Base-by-base conservation (phyloP, 352 stramenopile genomes). In the Phytophthora hibernalis region DNA sequence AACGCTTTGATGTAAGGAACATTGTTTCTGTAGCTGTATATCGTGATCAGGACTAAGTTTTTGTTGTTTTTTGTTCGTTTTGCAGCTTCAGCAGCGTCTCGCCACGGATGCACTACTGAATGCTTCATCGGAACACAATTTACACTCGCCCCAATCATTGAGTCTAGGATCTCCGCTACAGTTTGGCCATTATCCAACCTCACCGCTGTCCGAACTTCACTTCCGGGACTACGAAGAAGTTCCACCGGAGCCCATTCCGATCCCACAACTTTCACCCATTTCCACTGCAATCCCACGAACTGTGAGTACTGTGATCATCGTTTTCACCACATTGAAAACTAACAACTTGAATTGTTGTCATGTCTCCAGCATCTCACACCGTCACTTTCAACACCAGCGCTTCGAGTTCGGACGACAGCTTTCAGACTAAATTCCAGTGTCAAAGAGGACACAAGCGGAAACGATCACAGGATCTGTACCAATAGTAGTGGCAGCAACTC, bases 11-110 rank as follows among this genome's bases (percentile, higher is more conserved):
- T 66, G 80, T 91, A 65, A 20, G 72, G 70, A 26, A 35, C 50
- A 2, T 7, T 44, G 8, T 15, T 53, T 30, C 16, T 43, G 16
- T 18, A 28, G n/a, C 5, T 47, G 18, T 7, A 9, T 22, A 9
- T 21, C 8, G 13, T 9, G 16, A 22, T 5, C 15, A 21, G 6
- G 6, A 44, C 16, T 44, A 22, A 44, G 3, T 40, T 3, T 40
- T 11, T 18, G 28, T 15, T 43, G 28, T 61, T 33, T 60, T 37
- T 10, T 1, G 18, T 1, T 22, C 28, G 38, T 11, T 54, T 5
- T 37, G 1, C 45, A 91, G 83, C 80, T 89, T 1, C 83, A 91
- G 28, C 83, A 91, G 44, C 79, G 71, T 5, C 51, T 91, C 11
- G 76, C 80, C 22, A 79, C 76, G 0, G 79, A 91, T 4, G 62